Evolutionary conservation across 441 rosid genomes (phyloP).

Genomic region (Pelargonium australe): DNA sequence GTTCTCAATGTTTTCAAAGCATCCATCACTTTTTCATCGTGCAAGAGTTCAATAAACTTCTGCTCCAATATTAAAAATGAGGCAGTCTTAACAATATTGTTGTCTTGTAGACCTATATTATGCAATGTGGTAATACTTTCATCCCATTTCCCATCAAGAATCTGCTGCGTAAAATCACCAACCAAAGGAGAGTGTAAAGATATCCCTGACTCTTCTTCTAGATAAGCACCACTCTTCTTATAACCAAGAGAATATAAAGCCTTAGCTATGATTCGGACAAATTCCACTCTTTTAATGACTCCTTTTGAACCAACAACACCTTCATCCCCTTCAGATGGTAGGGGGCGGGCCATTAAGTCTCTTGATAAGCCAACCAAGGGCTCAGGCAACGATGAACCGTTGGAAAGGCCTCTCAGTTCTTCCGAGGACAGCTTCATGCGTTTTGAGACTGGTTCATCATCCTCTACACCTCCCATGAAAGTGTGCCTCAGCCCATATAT

Average conservation of each 20-base stretch:
- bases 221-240: slow-evolving; percentile 46
- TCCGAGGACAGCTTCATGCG: slow-evolving; percentile 47
- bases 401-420: slow-evolving; percentile 33
- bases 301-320: slow-evolving; percentile 53
- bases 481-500: slow-evolving; percentile 70
- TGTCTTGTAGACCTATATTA: slow-evolving; percentile 40
- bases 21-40: slow-evolving; percentile 37
- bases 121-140: slow-evolving; percentile 40
- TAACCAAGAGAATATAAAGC: slow-evolving; percentile 61
- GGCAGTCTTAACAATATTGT: slow-evolving; percentile 37
- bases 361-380: slow-evolving; percentile 31
- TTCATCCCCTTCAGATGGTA: slow-evolving; percentile 42
- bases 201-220: slow-evolving; percentile 65
- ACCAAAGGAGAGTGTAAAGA: slow-evolving; percentile 41
- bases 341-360: slow-evolving; percentile 58
- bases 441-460: slow-evolving; percentile 62
- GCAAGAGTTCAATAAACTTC: slow-evolving; percentile 49
- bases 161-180: slow-evolving; percentile 38
- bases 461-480: slow-evolving; percentile 81
- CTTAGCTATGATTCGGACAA: slow-evolving; percentile 48
- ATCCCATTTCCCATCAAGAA: slow-evolving; percentile 49
- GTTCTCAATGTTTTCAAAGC: slow-evolving; percentile 52
- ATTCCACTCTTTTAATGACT: slow-evolving; percentile 50
- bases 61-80: slow-evolving; percentile 55
- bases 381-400: slow-evolving; percentile 40